Evolutionary conservation across 225 moss, liverwort and hornwort species (phyloP).

Genomic region (Bryum argenteum): DNA sequence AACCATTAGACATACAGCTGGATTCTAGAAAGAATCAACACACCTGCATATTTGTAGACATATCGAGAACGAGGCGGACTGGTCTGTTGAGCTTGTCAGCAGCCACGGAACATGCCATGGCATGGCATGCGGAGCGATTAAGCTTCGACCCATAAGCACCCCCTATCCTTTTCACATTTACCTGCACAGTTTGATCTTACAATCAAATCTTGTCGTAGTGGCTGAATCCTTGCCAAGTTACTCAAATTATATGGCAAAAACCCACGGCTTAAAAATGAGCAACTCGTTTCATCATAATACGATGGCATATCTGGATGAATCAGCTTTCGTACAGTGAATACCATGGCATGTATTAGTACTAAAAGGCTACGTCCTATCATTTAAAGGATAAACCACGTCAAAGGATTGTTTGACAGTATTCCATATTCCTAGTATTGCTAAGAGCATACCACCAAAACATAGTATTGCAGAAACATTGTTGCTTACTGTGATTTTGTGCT

Average conservation of each 20-base stretch:
- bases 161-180: slow-evolving; percentile 75
- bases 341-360: not conserved
- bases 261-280: not conserved
- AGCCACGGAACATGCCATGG: slow-evolving; percentile 87
- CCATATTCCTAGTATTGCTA: not conserved
- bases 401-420: not conserved
- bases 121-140: slow-evolving; percentile 57
- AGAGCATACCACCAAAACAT: not conserved
- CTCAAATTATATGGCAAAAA: not conserved
- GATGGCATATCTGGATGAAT: not conserved
- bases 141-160: slow-evolving; percentile 84
- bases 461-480: slow-evolving; percentile 22
- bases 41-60: slow-evolving; percentile 88
- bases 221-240: not conserved
- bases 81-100: slow-evolving; percentile 81
- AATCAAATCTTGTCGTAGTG: not conserved
- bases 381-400: not conserved
- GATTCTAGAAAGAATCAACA: not conserved
- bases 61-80: slow-evolving; percentile 79
- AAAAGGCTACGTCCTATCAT: not conserved
- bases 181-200: slow-evolving; percentile 38
- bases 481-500: slow-evolving; percentile 81
- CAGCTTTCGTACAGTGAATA: not conserved
- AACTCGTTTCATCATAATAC: not conserved
- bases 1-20: not conserved